phyloP scores from a whole-genome alignment of 2,329 filamentous ascomycete species.

The Byssothecium circinans region DNA sequence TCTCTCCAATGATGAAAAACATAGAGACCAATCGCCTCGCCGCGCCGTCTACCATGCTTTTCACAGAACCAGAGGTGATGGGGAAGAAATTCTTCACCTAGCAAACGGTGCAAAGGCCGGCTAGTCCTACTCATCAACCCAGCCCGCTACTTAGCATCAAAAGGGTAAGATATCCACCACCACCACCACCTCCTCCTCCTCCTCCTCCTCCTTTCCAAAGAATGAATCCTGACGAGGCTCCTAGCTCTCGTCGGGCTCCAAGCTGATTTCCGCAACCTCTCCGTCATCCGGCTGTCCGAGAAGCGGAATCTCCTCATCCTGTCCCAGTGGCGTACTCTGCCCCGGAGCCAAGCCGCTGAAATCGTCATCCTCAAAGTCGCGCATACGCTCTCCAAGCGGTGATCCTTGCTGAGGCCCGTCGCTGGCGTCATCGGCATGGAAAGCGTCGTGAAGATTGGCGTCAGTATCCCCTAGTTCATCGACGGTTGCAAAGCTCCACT shows the following conservation, averaged over 20 bases:
- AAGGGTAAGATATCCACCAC: too few relatives aligned
- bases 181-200: too few relatives aligned
- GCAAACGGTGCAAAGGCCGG: too few relatives aligned
- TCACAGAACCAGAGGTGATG: too few relatives aligned
- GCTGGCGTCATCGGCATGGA: slow-evolving; percentile 23
- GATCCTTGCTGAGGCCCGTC: slow-evolving; percentile 24
- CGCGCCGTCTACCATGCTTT: too few relatives aligned
- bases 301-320: slow-evolving; percentile 14
- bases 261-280: slow-evolving; percentile 26
- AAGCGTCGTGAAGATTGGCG: slow-evolving; percentile 8
- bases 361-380: slow-evolving; percentile 34
- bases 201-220: too few relatives aligned
- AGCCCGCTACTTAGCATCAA: too few relatives aligned
- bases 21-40: too few relatives aligned
- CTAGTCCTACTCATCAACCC: too few relatives aligned
- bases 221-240: too few relatives aligned
- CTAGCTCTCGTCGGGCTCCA: neutral
- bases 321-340: slow-evolving; percentile 21
- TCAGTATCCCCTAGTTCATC: neutral
- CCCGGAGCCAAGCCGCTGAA: slow-evolving; percentile 9
- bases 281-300: slow-evolving; percentile 17
- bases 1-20: too few relatives aligned
- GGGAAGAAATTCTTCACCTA: too few relatives aligned
- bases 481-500: neutral
- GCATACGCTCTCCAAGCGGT: slow-evolving; percentile 16